Conservation (phyloP, 345 rosid genomes). For the Gossypium thurberi region DNA sequence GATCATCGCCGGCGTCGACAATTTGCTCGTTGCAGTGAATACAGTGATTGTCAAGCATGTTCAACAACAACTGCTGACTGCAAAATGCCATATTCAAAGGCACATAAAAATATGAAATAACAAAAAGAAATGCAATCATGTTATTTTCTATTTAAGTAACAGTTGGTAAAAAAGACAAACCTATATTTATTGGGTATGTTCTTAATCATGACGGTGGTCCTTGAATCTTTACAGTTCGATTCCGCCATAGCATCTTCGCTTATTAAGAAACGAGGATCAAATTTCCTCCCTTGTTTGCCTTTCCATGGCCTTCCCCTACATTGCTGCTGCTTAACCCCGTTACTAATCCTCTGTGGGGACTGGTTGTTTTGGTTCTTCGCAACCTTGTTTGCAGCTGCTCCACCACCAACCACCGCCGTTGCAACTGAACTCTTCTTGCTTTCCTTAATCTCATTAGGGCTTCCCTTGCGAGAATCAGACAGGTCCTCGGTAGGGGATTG, state of each 20-base stretch:
- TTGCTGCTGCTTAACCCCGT: not conserved
- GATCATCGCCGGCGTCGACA: conserved; percentile 29
- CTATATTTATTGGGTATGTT: conserved; percentile 97
- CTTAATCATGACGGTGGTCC: conserved; percentile 96
- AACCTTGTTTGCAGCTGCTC: conserved; percentile 19
- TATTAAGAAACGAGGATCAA: conserved; percentile 52
- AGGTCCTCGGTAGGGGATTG: conserved; percentile 14
- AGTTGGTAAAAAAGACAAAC: conserved; percentile 20
- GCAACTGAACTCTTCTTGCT: conserved; percentile 12
- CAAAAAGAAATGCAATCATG: not conserved
- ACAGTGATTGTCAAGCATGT: conserved; percentile 87
- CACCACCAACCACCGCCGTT: conserved; percentile 16
- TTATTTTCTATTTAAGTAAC: not conserved
- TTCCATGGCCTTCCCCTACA: conserved; percentile 42
- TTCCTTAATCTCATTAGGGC: conserved; percentile 21
- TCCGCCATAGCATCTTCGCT: conserved; percentile 50
- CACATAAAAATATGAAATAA: not conserved
- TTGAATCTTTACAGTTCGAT: conserved; percentile 42
- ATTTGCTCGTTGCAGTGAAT: conserved; percentile 79
- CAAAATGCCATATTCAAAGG: conserved; percentile 7
- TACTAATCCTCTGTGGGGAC: not conserved
- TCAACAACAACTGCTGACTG: conserved; percentile 61
- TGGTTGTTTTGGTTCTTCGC: conserved; percentile 17
- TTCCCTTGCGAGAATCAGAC: conserved; percentile 13
- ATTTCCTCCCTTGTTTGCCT: conserved; percentile 32